A percentile compares a stretch with the other conserved stretches of the same genome.
phyloP scores from a whole-genome alignment of 352 stramenopile species.

The Globisporangium canariense region DNA sequence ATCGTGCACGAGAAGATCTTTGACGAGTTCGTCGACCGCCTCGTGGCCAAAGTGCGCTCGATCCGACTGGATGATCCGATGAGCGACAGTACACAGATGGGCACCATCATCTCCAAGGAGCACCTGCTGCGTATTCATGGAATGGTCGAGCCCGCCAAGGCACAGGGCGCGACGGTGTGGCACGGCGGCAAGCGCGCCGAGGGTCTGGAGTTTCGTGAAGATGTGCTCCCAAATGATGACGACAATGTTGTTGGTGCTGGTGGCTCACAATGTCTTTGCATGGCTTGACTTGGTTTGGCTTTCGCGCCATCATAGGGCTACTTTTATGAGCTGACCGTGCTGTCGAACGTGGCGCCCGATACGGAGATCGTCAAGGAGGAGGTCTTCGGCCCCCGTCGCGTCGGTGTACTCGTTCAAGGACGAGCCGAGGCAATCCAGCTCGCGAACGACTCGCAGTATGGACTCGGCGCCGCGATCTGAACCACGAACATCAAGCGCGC shows the following conservation, averaged over 20 bases:
- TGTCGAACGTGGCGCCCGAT: conserved; percentile 60
- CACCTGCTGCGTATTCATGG: conserved; percentile 59
- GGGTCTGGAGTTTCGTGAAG: conserved; percentile 23
- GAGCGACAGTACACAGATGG: conserved; percentile 49
- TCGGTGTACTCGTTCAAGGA: conserved; percentile 39
- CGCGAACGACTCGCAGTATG: conserved; percentile 82
- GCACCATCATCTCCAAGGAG: conserved; percentile 61
- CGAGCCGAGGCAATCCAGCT: conserved; percentile 70
- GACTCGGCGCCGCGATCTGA: conserved; percentile 84
- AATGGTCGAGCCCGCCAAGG: conserved; percentile 73
- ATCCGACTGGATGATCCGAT: conserved; percentile 59
- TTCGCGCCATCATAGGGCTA: conserved; percentile 36
- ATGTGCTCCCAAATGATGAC: too few species aligned
- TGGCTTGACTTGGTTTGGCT: not conserved
- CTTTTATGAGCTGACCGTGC: conserved; percentile 92
- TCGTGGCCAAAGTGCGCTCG: conserved; percentile 47
- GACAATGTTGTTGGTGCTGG: not conserved
- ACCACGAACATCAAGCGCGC: conserved; percentile 73
- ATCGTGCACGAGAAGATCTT: conserved; percentile 79
- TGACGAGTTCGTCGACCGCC: conserved; percentile 65
- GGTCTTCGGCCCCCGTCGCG: conserved; percentile 86
- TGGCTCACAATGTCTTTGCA: not conserved
- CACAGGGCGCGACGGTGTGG: conserved; percentile 73
- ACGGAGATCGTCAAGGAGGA: conserved; percentile 87
- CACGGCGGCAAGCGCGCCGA: conserved; percentile 62